Evolutionary conservation across 2,329 filamentous ascomycete species (phyloP), one percentile per base, ranked within the genome.

Genomic region (Colletotrichum magnum): DNA sequence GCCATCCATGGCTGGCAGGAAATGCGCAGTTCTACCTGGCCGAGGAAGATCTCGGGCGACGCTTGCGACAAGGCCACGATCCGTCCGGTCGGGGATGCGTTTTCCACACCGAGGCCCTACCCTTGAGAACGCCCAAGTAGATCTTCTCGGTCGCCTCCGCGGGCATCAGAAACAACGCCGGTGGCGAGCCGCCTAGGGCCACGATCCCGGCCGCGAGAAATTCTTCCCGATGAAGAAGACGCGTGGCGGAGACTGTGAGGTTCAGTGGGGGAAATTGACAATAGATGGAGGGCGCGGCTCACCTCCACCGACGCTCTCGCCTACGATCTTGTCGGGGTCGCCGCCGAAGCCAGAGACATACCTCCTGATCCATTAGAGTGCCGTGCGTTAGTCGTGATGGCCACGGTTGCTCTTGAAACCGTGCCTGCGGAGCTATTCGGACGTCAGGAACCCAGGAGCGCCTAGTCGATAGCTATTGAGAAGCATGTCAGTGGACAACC

Each of bases 221-320:
- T n/a, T n/a, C n/a, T n/a, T n/a, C n/a, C n/a, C n/a, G n/a, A n/a
- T n/a, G 41, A 12, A 70, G 45, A 2, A 70, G 15, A 15, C 54
- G 64, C 4, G 15, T 45, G 13, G 59, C 43, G 2, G 57, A 70
- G 6, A 50, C 56, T 65, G 16, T 18, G 4, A 15, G 6, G 15
- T 6, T 6, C 5, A 26, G 26, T 13, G 4, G 5, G n/a, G 4
- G 5, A 4, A 3, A 1, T 7, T 1, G 45, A 18, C 6, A 18
- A 5, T 9, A 12, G n/a, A 12, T 9, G 9, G 13, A 24, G 10
- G 12, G 2, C 7, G 24, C 12, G 9, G 72, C 79, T 72, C 75
- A 81, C 83, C 76, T n/a, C 77, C 84, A 39, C 86, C 86, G 6
- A 83, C 83, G 56, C 82, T 85, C 71, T 86, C 81, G 16, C 85